Evolutionary conservation across 2,329 filamentous ascomycete genomes (phyloP).

Genomic region (Hirsutella minnesotensis): DNA sequence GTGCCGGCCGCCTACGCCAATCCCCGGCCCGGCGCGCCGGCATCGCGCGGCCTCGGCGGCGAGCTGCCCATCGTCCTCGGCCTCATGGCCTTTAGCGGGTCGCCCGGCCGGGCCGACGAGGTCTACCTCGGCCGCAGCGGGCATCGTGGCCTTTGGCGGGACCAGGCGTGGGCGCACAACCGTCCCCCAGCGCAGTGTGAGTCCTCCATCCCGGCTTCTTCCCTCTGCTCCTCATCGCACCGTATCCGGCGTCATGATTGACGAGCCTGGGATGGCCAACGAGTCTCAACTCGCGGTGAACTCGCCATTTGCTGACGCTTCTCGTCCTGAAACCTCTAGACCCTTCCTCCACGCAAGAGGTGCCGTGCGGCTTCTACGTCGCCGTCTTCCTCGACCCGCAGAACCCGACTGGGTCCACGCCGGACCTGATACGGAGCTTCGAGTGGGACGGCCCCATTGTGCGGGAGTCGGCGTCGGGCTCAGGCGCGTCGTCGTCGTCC

Average conservation of each 20-base stretch:
- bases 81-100: slow-evolving; percentile 24
- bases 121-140: slow-evolving; percentile 13
- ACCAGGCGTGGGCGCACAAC: slow-evolving; percentile 12
- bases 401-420: slow-evolving; percentile 15
- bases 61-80: slow-evolving; percentile 26
- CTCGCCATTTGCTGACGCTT: too few relatives aligned
- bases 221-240: background rate
- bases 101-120: slow-evolving; percentile 5
- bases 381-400: slow-evolving; percentile 19
- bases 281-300: too few relatives aligned
- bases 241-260: background rate
- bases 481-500: background rate
- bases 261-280: too few relatives aligned
- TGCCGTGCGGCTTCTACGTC: slow-evolving; percentile 18
- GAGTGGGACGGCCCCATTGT: slow-evolving; percentile 15
- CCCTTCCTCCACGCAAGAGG: slow-evolving; percentile 11
- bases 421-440: slow-evolving; percentile 11
- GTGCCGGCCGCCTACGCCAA: slow-evolving; percentile 20
- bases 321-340: background rate
- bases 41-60: slow-evolving; percentile 22
- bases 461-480: slow-evolving; percentile 3
- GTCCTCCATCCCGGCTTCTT: slow-evolving; percentile 3
- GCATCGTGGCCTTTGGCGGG: slow-evolving; percentile 12
- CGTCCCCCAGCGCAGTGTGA: slow-evolving; percentile 14
- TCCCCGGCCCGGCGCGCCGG: background rate